phyloP scores from a whole-genome alignment of 2,329 filamentous ascomycete genomes.

The Metarhizium album region DNA sequence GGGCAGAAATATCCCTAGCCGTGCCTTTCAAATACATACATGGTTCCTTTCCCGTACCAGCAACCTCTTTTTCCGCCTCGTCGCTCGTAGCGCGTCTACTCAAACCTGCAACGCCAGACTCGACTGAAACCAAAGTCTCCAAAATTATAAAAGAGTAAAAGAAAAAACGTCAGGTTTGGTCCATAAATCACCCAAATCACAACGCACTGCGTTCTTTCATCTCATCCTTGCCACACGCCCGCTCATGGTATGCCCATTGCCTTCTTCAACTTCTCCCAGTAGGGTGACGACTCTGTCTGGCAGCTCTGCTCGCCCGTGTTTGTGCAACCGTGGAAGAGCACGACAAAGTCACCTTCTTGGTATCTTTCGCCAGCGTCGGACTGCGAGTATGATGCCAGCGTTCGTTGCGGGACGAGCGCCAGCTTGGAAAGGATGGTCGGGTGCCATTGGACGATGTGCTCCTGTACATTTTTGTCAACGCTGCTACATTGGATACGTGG shows the following conservation, averaged over 20 bases:
- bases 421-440: constrained; percentile 87
- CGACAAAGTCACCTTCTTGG: constrained; percentile 73
- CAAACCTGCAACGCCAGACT: constrained; percentile 8
- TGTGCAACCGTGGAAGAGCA: constrained; percentile 67
- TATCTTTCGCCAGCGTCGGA: constrained; percentile 51
- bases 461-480: constrained; percentile 33
- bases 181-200: constrained; percentile 10
- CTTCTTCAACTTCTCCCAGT: constrained; percentile 35
- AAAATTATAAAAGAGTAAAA: background rate
- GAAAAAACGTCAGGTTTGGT: background rate
- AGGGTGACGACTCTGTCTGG: constrained; percentile 54
- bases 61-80: background rate
- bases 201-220: constrained; percentile 3
- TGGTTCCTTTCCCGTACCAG: background rate
- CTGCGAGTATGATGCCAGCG: constrained; percentile 67
- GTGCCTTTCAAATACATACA: background rate
- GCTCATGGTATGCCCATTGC: constrained; percentile 20
- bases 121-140: background rate
- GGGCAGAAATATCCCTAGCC: background rate
- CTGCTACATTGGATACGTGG: too few species aligned
- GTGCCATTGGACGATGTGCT: constrained; percentile 92
- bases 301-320: constrained; percentile 50
- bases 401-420: constrained; percentile 77
- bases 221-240: background rate
- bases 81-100: background rate